Percentiles rank a stretch among this genome's conserved stretches.
Evolutionary conservation across 1,284 basidiomycete species (phyloP).

Genomic region (Ceratobasidium theobromae): DNA sequence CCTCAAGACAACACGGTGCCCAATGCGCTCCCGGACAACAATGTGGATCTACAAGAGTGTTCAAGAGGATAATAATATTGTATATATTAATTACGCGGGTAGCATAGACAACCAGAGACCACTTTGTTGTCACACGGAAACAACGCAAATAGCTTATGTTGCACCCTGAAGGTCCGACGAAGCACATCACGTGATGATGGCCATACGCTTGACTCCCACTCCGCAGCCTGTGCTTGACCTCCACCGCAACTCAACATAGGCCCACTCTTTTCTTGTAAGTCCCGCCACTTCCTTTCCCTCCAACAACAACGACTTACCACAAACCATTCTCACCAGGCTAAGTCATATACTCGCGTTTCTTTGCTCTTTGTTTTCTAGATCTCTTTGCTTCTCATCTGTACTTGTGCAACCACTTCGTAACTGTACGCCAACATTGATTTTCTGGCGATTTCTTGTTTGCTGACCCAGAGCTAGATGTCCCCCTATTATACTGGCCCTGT

Average conservation of each 20-base stretch:
- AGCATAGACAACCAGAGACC: background rate
- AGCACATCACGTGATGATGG: conserved; percentile 7
- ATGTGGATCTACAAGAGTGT: background rate
- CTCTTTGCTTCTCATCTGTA: conserved; percentile 24
- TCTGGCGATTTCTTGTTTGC: background rate
- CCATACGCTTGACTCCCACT: conserved; percentile 9
- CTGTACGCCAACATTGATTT: background rate
- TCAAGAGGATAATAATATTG: background rate
- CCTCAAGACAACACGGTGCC: background rate
- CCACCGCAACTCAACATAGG: conserved; percentile 26
- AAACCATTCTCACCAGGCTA: conserved; percentile 1
- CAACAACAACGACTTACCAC: background rate
- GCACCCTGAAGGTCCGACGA: background rate
- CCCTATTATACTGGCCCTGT: conserved; percentile 32
- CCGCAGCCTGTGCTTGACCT: conserved; percentile 26
- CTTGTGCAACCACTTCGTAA: conserved; percentile 29
- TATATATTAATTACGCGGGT: background rate
- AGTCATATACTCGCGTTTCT: conserved; percentile 16
- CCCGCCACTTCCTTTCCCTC: background rate
- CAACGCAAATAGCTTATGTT: background rate
- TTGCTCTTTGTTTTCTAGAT: conserved; percentile 31
- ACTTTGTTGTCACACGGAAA: background rate
- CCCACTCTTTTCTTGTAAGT: conserved; percentile 31
- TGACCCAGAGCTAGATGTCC: conserved; percentile 24
- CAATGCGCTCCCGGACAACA: background rate